These are phyloP conservation scores for Trifolium subterraneum DNA, from an alignment of 306 rosid genomes.

Conservation along the genomic window DNA sequence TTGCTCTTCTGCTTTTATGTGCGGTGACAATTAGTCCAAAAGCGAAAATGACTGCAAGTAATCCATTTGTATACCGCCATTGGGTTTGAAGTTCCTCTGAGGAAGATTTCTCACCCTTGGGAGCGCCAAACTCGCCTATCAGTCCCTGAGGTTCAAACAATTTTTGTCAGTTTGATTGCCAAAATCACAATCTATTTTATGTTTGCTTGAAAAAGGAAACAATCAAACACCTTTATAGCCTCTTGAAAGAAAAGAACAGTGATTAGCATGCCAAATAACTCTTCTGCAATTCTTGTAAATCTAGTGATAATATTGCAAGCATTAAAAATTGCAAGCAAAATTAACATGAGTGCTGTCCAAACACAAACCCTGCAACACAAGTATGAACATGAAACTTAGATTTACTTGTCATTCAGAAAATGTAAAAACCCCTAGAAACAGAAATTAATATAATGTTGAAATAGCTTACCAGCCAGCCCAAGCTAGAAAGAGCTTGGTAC, in stretches of 20 bases:
- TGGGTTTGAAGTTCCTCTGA: conserved; percentile 57
- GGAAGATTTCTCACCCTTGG: conserved; percentile 49
- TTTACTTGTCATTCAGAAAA: background rate
- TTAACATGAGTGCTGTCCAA: conserved; percentile 77
- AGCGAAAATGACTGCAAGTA: conserved; percentile 72
- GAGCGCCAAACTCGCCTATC: conserved; percentile 65
- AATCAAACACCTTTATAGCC: conserved; percentile 74
- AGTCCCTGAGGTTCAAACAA: conserved; percentile 66
- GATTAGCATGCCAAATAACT: conserved; percentile 87
- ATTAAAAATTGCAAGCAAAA: conserved; percentile 79
- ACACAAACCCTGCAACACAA: conserved; percentile 79
- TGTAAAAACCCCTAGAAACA: background rate
- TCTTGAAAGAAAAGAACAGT: conserved; percentile 85
- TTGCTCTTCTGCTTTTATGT: conserved; percentile 77
- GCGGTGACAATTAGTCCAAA: conserved; percentile 69
- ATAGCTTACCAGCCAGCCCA: conserved; percentile 78
- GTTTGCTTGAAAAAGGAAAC: conserved; percentile 30
- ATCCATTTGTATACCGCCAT: conserved; percentile 80
- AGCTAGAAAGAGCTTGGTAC: conserved; percentile 65
- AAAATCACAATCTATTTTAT: conserved; percentile 12
- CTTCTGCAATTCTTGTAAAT: conserved; percentile 90
- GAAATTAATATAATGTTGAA: conserved; percentile 7
- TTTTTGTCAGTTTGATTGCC: conserved; percentile 22
- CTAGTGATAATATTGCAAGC: conserved; percentile 69
- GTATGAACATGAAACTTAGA: conserved; percentile 23